Base-by-base conservation (phyloP, 768 basidiomycete genomes). In the Psilocybe cubensis region DNA sequence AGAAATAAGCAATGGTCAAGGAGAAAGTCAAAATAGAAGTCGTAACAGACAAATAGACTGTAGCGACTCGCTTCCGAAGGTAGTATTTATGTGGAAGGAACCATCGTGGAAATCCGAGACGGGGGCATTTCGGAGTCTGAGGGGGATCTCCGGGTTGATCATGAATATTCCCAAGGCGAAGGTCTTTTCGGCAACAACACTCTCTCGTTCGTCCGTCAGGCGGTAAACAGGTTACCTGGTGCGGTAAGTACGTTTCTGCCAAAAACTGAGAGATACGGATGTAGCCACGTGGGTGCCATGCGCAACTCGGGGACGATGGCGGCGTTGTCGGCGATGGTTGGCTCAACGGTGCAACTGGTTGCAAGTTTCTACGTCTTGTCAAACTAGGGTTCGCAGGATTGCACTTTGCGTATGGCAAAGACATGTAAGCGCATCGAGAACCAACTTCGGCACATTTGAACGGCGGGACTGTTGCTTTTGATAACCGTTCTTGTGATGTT, bases 81-180 rank as follows among this genome's bases (percentile, higher is more conserved):
- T 49, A 65, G 23, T 61, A 61, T 64, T 56, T 52, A 42, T 44
- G 43, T 50, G 44, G 53, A 57, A 45, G 63, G 67, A 63, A 70
- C 67, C 70, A 73, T 72, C 74, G 74, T 76, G 75, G 72, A 73
- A 75, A 75, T 59, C 62, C 51, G 64, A 61, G 57, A 61, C 72
- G 73, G 72, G 64, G 67, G 71, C 72, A 71, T 75, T 74, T 73
- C 73, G 74, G 76, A 68, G 63, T 62, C 70, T 70, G 63, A 66
- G 70, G 70, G 66, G 65, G 70, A 76, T 76, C 74, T 74, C 74
- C 75, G 74, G 66, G 63, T 68, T 67, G 65, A 69, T 70, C 61
- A 68, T 59, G 57, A 31, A 25, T 50, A 40, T 61, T 63, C 52
- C 55, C 63, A 61, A 62, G 58, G 20, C 55, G 33, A 23, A 31